phyloP scores from a whole-genome alignment of 2,329 filamentous ascomycete genomes.

The Epichloe bromicola region DNA sequence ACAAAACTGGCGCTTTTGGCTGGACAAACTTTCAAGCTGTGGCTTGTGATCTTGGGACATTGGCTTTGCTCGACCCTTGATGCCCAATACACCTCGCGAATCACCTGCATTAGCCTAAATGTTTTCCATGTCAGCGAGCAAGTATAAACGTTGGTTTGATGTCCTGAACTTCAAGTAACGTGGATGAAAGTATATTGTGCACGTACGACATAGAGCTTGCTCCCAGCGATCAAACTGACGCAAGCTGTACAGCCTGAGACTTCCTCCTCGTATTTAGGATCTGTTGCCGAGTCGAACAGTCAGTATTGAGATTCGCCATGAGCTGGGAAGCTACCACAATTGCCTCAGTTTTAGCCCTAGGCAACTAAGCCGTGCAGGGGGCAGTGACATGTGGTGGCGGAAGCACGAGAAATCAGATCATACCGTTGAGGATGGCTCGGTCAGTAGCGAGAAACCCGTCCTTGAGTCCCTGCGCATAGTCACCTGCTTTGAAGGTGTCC shows the following conservation, averaged over 20 bases:
- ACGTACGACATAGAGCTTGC: constrained; percentile 93
- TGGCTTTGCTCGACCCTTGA: constrained; percentile 94
- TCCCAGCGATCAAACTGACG: constrained; percentile 73
- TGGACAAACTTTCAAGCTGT: constrained; percentile 77
- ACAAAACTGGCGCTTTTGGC: neutral
- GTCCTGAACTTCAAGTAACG: neutral
- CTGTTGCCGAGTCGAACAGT: constrained; percentile 31
- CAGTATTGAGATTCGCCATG: neutral
- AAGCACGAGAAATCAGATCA: constrained; percentile 4
- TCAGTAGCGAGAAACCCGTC: constrained; percentile 96
- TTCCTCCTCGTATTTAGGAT: constrained; percentile 94
- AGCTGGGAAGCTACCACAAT: neutral
- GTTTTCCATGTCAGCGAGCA: constrained; percentile 9
- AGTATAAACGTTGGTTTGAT: neutral
- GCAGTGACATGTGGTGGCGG: neutral
- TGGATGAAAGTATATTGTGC: neutral
- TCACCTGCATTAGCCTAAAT: constrained; percentile 87
- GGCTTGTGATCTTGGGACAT: constrained; percentile 99
- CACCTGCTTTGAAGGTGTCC: constrained; percentile 78
- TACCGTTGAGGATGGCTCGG: constrained; percentile 90
- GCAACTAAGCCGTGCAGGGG: neutral
- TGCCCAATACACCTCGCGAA: constrained; percentile 84
- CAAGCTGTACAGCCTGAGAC: constrained; percentile 96
- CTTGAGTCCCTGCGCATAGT: constrained; percentile 92
- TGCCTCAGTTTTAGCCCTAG: neutral